These are phyloP conservation scores for Dichotomocladium elegans DNA, from an alignment of 371 early-diverging fungal species.

Conservation along the genomic window DNA sequence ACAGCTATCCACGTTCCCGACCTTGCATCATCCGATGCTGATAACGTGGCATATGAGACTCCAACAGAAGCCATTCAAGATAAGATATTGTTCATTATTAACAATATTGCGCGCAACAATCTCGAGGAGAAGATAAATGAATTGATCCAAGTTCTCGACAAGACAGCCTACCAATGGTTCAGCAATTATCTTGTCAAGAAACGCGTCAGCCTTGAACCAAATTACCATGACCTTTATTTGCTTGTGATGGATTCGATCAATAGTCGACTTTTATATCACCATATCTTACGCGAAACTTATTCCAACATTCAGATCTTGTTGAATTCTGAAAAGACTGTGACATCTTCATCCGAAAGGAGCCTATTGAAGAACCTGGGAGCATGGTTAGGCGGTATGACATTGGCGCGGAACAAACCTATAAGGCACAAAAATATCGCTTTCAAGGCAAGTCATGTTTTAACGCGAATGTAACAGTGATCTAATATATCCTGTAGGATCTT, in stretches of 20 bases:
- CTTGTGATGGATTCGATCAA: slow-evolving; percentile 71
- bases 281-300: slow-evolving; percentile 87
- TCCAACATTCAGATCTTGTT: slow-evolving; percentile 82
- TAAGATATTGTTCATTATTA: slow-evolving; percentile 93
- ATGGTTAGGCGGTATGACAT: slow-evolving; percentile 96
- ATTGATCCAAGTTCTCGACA: slow-evolving; percentile 66
- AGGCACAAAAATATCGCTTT: slow-evolving; percentile 89
- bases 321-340: slow-evolving; percentile 90
- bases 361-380: slow-evolving; percentile 92
- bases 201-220: slow-evolving; percentile 92
- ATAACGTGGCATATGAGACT: slow-evolving; percentile 42
- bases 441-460: slow-evolving; percentile 58
- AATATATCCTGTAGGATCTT: slow-evolving; percentile 54
- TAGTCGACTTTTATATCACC: slow-evolving; percentile 55
- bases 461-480: background rate
- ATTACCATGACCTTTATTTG: slow-evolving; percentile 87
- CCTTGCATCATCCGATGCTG: slow-evolving; percentile 16
- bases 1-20: slow-evolving; percentile 51
- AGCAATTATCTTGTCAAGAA: slow-evolving; percentile 90
- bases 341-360: slow-evolving; percentile 84
- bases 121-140: slow-evolving; percentile 79
- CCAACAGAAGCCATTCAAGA: slow-evolving; percentile 81
- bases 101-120: slow-evolving; percentile 89
- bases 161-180: slow-evolving; percentile 81
- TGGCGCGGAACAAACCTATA: slow-evolving; percentile 92